Conservation (phyloP, 2,329 filamentous ascomycete species). For the Didymella keratinophila region DNA sequence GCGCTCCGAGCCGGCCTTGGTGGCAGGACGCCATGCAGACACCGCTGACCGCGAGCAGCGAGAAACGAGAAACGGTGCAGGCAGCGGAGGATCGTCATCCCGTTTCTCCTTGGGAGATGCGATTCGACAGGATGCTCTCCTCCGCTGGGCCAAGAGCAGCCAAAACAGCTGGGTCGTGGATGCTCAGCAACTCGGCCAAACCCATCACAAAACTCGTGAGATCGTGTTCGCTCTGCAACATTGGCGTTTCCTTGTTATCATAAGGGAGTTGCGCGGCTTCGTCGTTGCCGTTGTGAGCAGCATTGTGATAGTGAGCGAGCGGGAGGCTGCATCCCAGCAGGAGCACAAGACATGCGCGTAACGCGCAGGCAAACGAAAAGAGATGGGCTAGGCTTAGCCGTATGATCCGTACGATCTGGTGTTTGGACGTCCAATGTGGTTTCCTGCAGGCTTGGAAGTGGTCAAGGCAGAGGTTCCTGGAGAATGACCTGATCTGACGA, state of each 20-base stretch:
- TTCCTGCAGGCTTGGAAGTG: constrained; percentile 4
- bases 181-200: constrained; percentile 2
- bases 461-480: constrained; percentile 8
- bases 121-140: constrained; percentile 6
- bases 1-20: constrained; percentile 23
- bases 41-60: not conserved
- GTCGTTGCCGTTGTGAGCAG: not conserved
- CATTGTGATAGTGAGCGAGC: not conserved
- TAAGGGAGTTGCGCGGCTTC: not conserved
- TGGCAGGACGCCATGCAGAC: constrained; percentile 6
- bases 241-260: constrained; percentile 4
- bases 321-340: constrained; percentile 2
- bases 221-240: not conserved
- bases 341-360: not conserved
- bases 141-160: constrained; percentile 7
- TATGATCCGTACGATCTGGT: constrained; percentile 5
- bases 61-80: constrained; percentile 4
- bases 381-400: constrained; percentile 3
- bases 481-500: constrained; percentile 10
- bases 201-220: not conserved
- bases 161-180: not conserved
- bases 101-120: constrained; percentile 6
- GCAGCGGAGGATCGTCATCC: constrained; percentile 21
- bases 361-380: constrained; percentile 3
- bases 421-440: constrained; percentile 4